Evolutionary conservation across 2,329 filamentous ascomycete genomes (phyloP), one percentile per base, ranked within the genome.

Genomic region (Microsporum ferrugineum): DNA sequence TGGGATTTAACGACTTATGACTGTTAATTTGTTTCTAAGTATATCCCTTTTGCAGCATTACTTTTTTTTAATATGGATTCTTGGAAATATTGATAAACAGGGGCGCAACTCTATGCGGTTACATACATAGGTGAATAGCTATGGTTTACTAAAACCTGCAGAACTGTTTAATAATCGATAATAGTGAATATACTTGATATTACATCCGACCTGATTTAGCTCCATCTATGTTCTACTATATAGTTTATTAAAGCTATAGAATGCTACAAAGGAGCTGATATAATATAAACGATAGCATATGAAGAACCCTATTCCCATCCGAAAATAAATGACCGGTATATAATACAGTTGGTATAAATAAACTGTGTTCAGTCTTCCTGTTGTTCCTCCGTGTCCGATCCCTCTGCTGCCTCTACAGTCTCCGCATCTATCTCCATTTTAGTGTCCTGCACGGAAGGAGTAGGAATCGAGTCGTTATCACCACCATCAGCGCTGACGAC

Each of bases 401-500:
- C 62, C 23, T 57, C 41, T 12, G 12, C 49, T 8, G 38, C 43
- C 33, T 60, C 61, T 10, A 36, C 57, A 0, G 34, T 27, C 45
- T 61, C 63, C 14, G 58, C 39, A 2, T 43, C 62, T 55, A 29
- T 29, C 23, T 51, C 45, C 23, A 31, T 31, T 55, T 63, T 64
- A 27, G 41, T 43, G n/a, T 64, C 63, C 29, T 60, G 62, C 3
- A 61, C 8, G 7, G 62, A 65, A 10, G 55, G 17, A 29, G 62
- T 45, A 5, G 58, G 59, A 17, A 41, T 59, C 14, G 62, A 63
- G 17, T 66, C 63, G 8, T 45, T 59, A 38, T 63, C 64, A 33
- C 45, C 60, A n/a, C 60, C 61, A 31, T 63, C 61, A 14, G 53
- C 45, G 47, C 65, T 66, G 33, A 63, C 57, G 43, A 61, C 62